Evolutionary conservation across 2,329 filamentous ascomycete species (phyloP).

Genomic region (Xylaria sp.): DNA sequence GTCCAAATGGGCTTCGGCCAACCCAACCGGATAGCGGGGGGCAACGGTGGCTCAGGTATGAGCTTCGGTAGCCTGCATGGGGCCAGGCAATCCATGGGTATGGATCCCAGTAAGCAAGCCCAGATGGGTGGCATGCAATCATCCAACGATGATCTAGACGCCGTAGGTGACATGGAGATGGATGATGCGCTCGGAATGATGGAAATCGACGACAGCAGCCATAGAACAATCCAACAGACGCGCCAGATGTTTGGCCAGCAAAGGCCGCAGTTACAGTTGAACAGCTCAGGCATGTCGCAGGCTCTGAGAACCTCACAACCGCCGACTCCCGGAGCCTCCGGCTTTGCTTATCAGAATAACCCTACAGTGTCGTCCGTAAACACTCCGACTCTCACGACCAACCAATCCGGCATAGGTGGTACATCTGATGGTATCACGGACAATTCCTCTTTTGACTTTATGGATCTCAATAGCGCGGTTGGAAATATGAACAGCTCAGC

Average conservation of each 20-base stretch:
- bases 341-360: slow-evolving; percentile 87
- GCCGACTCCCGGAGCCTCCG: slow-evolving; percentile 81
- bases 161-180: slow-evolving; percentile 96
- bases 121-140: slow-evolving; percentile 57
- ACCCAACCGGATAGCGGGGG: slow-evolving; percentile 41
- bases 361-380: slow-evolving; percentile 98
- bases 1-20: slow-evolving; percentile 48
- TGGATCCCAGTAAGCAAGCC: slow-evolving; percentile 52
- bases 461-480: slow-evolving; percentile 68
- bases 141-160: slow-evolving; percentile 76
- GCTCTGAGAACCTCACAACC: slow-evolving; percentile 87
- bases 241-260: slow-evolving; percentile 75
- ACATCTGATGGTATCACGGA: slow-evolving; percentile 80
- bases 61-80: slow-evolving; percentile 53
- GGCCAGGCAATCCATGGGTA: slow-evolving; percentile 51
- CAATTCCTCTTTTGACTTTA: slow-evolving; percentile 71
- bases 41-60: slow-evolving; percentile 40
- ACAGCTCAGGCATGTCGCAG: slow-evolving; percentile 78
- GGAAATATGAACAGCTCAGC: slow-evolving; percentile 66
- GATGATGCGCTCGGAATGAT: slow-evolving; percentile 80
- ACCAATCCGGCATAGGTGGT: slow-evolving; percentile 70
- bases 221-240: slow-evolving; percentile 75
- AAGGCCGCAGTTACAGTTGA: slow-evolving; percentile 81
- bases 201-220: slow-evolving; percentile 69
- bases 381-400: slow-evolving; percentile 87